phyloP scores from a whole-genome alignment of 208 protist genomes.

The Leishmania turanica region DNA sequence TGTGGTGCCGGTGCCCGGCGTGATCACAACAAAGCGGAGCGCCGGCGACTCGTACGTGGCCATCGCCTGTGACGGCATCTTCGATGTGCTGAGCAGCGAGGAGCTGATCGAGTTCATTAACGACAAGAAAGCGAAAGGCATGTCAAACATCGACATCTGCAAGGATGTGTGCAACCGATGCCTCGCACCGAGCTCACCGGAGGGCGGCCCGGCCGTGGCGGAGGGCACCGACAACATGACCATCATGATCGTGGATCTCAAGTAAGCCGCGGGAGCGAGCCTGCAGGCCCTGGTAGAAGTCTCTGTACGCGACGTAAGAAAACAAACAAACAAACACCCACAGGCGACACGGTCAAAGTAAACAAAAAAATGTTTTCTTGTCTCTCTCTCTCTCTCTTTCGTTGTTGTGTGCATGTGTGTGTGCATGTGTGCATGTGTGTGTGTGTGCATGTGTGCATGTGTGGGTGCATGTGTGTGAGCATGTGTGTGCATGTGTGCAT shows the following conservation, averaged over 20 bases:
- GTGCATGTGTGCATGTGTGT: not conserved
- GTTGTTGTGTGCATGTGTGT: not conserved
- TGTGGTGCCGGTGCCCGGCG: constrained; percentile 74
- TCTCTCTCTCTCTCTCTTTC: no score
- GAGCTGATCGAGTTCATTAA: constrained; percentile 73
- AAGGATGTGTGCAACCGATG: constrained; percentile 71
- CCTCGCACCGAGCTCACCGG: constrained; percentile 50
- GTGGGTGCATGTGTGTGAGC: not conserved
- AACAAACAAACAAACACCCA: not conserved
- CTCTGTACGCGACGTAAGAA: not conserved
- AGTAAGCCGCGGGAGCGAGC: constrained; percentile 18
- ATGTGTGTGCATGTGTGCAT: not conserved
- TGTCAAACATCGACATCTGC: constrained; percentile 64
- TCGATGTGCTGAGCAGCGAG: constrained; percentile 86
- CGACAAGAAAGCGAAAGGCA: constrained; percentile 33
- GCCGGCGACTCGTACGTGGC: constrained; percentile 68
- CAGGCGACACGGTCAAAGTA: no score
- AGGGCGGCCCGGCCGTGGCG: constrained; percentile 39
- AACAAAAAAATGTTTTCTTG: no score
- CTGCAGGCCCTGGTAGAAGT: not conserved
- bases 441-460: not conserved
- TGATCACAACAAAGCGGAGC: constrained; percentile 50
- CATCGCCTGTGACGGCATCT: constrained; percentile 91
- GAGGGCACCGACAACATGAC: constrained; percentile 92
- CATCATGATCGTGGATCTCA: constrained; percentile 83